These are phyloP conservation scores for Mortierella sp. DNA, from an alignment of 371 early-diverging fungal genomes.

Conservation along the genomic window DNA sequence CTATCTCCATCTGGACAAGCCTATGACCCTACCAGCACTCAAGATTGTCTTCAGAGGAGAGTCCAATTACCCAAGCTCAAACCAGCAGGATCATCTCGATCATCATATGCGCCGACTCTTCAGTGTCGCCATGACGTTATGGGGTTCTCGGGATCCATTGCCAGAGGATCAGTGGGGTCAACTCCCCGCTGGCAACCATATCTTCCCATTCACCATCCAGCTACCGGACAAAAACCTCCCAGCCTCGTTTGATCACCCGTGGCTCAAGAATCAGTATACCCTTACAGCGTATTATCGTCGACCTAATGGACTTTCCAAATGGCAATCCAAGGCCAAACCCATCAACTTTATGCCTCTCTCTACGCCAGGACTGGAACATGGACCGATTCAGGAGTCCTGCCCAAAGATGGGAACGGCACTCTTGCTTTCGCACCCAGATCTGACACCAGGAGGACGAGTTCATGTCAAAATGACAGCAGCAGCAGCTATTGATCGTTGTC, in stretches of 20 bases:
- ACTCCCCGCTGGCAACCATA: constrained; percentile 46
- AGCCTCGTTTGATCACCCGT: constrained; percentile 52
- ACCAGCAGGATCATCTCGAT: constrained; percentile 51
- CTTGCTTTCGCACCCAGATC: constrained; percentile 43
- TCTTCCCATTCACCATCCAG: constrained; percentile 52
- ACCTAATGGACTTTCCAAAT: constrained; percentile 51
- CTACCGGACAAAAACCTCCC: constrained; percentile 53
- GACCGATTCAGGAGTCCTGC: constrained; percentile 46
- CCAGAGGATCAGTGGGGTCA: constrained; percentile 51
- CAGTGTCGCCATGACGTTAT: constrained; percentile 51
- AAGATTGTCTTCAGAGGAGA: constrained; percentile 53
- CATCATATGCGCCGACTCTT: constrained; percentile 53
- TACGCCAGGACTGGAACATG: constrained; percentile 46
- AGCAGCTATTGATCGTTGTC: constrained; percentile 51
- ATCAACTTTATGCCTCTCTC: constrained; percentile 54
- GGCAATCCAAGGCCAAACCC: constrained; percentile 53
- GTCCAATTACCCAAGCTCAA: constrained; percentile 52
- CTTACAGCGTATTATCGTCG: constrained; percentile 51
- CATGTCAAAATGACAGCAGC: constrained; percentile 48
- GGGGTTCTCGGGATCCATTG: constrained; percentile 43
- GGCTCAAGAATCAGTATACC: constrained; percentile 54
- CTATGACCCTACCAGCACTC: constrained; percentile 52
- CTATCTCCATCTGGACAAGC: constrained; percentile 49
- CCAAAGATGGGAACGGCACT: constrained; percentile 53
- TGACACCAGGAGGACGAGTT: constrained; percentile 47